Conservation (phyloP, 495 filamentous ascomycete genomes). For the Hyphodiscus hymeniophilus region DNA sequence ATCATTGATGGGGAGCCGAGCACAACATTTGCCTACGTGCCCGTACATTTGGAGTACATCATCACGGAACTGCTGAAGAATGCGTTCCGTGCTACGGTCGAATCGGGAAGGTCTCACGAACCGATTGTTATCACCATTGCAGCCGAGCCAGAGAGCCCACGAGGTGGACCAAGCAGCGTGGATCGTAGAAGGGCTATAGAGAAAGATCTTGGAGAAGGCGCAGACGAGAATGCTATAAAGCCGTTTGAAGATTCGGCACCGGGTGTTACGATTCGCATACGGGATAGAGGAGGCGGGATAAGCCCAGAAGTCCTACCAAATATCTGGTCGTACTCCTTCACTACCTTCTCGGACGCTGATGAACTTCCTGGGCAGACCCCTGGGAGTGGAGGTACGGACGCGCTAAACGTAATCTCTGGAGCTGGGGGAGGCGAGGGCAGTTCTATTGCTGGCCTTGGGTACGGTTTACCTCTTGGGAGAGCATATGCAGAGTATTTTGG, state of each 20-base stretch:
- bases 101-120: conserved; percentile 66
- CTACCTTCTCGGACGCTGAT: conserved; percentile 74
- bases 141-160: conserved; percentile 54
- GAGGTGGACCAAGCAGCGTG: neutral
- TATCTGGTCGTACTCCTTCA: conserved; percentile 95
- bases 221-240: conserved; percentile 35
- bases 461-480: conserved; percentile 82
- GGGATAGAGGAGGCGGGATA: conserved; percentile 92
- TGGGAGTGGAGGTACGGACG: conserved; percentile 49
- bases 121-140: conserved; percentile 90
- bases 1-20: conserved; percentile 75
- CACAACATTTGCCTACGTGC: conserved; percentile 81
- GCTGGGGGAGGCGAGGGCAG: conserved; percentile 57
- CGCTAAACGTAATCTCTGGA: conserved; percentile 62
- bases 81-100: conserved; percentile 86
- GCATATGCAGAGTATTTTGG: conserved; percentile 99
- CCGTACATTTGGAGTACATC: conserved; percentile 95
- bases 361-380: conserved; percentile 28
- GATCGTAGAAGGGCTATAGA: conserved; percentile 1
- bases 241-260: conserved; percentile 58
- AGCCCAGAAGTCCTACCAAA: conserved; percentile 69
- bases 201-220: neutral
- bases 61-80: conserved; percentile 95
- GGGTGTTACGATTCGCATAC: conserved; percentile 89
- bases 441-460: conserved; percentile 86